Evolutionary conservation across 106 monocot genomes (phyloP), one percentile per base, ranked within the genome.

Genomic region (Acanthochlamys bracteata): DNA sequence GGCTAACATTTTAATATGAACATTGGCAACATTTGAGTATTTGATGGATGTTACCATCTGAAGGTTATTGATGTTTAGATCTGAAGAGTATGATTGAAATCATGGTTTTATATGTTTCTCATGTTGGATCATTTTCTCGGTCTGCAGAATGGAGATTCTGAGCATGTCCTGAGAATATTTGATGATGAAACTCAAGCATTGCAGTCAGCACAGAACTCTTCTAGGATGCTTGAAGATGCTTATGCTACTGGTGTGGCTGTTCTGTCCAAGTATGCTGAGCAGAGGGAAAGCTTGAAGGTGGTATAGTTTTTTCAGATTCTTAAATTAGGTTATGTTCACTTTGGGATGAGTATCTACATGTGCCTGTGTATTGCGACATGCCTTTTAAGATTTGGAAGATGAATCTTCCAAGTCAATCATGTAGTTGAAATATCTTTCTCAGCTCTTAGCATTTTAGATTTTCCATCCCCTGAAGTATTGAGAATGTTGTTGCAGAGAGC

Each of bases 251-350:
- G 82, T 17, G 90, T 95, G 26, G 86, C 90, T 42, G 73, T 95
- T 65, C 95, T 95, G 53, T 82, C 81, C 64, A 95, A 87, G 62
- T 95, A 95, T 52, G 70, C 87, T 19, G 95, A 82, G 39, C 95
- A 90, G 73, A 90, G 82, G 61, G 95, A 95, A 53, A 72, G 78
- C 12, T 62, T 95, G 46, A 95, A 95, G 90, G 95, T 90, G 77
- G 43, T n/a, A 3, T 49, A 49, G 49, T 49, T 1, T 17, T 17
- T 17, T 14, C 15, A 49, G 17, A 49, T 14, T 14, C 15, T 49
- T 49, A 49, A 49, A 49, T 2, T 49, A 14, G 3, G 12, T 14
- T 14, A 4, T 14, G 17, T 49, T 17, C 9, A 49, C 1, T 49
- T 45, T 45, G 43, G 43, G 43, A 45, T 7, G 43, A 13, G 43